phyloP scores from a whole-genome alignment of 495 filamentous ascomycete genomes.

The Aeminium ludgeri region DNA sequence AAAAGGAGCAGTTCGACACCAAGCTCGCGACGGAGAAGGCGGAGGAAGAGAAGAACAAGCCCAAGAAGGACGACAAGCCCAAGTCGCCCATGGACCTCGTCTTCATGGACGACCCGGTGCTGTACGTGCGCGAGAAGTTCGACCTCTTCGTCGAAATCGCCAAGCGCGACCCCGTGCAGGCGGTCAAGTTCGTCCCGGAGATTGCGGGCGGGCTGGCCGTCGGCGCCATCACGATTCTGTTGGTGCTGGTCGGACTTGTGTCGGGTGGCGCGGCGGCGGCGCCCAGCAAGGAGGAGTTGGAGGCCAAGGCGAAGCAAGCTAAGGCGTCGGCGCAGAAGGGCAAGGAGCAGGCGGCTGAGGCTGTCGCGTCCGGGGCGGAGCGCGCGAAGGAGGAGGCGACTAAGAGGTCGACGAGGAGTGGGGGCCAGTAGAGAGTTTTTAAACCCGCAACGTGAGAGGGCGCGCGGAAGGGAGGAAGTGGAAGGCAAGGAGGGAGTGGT shows the following conservation, averaged over 20 bases:
- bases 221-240: slow-evolving; percentile 48
- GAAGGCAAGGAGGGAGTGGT: too few species aligned
- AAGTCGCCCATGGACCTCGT: slow-evolving; percentile 55
- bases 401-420: slow-evolving; percentile 41
- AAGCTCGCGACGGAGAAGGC: slow-evolving; percentile 76
- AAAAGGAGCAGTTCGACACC: slow-evolving; percentile 80
- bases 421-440: slow-evolving; percentile 5
- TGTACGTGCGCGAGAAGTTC: slow-evolving; percentile 57
- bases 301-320: slow-evolving; percentile 37
- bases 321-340: slow-evolving; percentile 53
- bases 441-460: too few species aligned
- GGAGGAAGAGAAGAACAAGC: slow-evolving; percentile 66
- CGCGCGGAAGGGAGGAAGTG: too few species aligned
- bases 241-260: slow-evolving; percentile 45
- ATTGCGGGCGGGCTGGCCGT: slow-evolving; percentile 65
- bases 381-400: slow-evolving; percentile 34
- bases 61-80: slow-evolving; percentile 50
- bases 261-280: slow-evolving; percentile 32
- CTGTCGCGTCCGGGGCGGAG: slow-evolving; percentile 41
- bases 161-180: slow-evolving; percentile 75
- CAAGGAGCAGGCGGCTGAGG: slow-evolving; percentile 69
- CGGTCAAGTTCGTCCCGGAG: slow-evolving; percentile 81
- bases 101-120: slow-evolving; percentile 84
- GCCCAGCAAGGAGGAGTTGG: slow-evolving; percentile 33
- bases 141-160: slow-evolving; percentile 18